Evolutionary conservation across 129 eudicot genomes (phyloP).

Genomic region (Tanacetum coccineum): DNA sequence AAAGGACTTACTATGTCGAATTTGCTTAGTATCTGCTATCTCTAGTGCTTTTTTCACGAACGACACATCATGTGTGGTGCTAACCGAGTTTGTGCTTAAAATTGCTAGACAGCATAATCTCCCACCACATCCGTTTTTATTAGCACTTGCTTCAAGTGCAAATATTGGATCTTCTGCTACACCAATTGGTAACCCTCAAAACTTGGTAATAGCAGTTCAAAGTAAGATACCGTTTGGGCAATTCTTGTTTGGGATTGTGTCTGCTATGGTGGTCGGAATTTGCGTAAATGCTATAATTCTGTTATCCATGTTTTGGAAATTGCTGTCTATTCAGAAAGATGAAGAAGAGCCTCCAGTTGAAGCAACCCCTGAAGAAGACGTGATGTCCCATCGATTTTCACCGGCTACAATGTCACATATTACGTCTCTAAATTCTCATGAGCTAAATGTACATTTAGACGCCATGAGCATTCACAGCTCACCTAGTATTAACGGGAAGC

Average conservation of each 20-base stretch:
- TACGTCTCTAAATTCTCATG: slow-evolving; percentile 45
- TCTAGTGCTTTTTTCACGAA: slow-evolving; percentile 92
- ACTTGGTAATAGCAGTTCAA: slow-evolving; percentile 79
- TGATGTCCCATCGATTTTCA: slow-evolving; percentile 68
- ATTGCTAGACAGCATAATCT: slow-evolving; percentile 91
- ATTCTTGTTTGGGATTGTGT: slow-evolving; percentile 60
- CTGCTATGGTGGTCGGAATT: slow-evolving; percentile 74
- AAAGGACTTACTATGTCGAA: slow-evolving; percentile 73
- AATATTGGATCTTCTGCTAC: slow-evolving; percentile 93
- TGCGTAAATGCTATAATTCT: slow-evolving; percentile 60
- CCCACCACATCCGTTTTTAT: slow-evolving; percentile 82
- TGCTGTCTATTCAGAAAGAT: slow-evolving; percentile 67
- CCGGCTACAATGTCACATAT: slow-evolving; percentile 90
- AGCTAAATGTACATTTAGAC: slow-evolving; percentile 31
- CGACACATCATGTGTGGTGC: slow-evolving; percentile 86
- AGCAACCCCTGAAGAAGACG: slow-evolving; percentile 56
- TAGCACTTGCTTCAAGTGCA: slow-evolving; percentile 93
- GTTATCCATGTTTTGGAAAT: slow-evolving; percentile 79
- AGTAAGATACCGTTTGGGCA: slow-evolving; percentile 73
- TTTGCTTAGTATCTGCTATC: slow-evolving; percentile 72
- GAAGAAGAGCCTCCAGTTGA: slow-evolving; percentile 57
- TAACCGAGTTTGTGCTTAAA: slow-evolving; percentile 87
- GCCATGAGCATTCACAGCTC: slow-evolving; percentile 28
- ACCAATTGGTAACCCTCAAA: slow-evolving; percentile 97
- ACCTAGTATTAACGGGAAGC: slow-evolving; percentile 28